Base-by-base conservation (phyloP, 495 filamentous ascomycete species). In the Venustampulla echinocandica region DNA sequence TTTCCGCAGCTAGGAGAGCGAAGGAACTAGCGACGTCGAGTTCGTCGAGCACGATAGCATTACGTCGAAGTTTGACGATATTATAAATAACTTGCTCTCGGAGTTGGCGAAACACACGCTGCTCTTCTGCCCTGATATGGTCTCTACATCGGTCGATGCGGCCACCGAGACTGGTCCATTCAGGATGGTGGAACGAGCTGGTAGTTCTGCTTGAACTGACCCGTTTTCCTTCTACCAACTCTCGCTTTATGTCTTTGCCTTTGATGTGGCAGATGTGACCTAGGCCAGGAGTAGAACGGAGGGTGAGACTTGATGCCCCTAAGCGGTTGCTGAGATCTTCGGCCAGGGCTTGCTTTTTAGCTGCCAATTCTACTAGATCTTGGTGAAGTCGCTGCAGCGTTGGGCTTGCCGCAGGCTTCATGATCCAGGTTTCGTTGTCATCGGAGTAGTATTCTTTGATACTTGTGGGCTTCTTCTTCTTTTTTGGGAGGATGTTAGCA, bases 181-280 rank as follows among this genome's bases (percentile, higher is more conserved):
- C 75, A 1, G 86, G 75, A 1, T 87, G 67, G 59, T 95, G 84
- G 61, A 95, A 90, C 2, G 88, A 82, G 14, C 82, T 76, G 0
- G 92, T 95, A 7, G 77, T 82, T 56, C 88, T 94, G 53, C 82
- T 89, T 7, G 86, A 80, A 35, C 76, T 79, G 27, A 94, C 74
- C 42, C 70, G 80, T 25, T 33, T 28, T 11, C 48, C 23, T 9
- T 33, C 30, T 15, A 14, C 17, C 17, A 62, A 42, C 37, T 52
- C 50, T 17, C 49, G 38, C 10, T 60, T 70, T 24, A 76, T 69
- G 52, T 93, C 80, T 62, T 82, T 90, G 22, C 87, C 87, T 65
- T 84, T 95, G 50, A 96, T 76, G 54, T 96, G 89, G 62, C 85
- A 92, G 49, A 92, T 81, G 59, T 98, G 85, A 2, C 92, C 89